Base-by-base conservation (phyloP, 345 rosid species). In the Chamaenerion angustifolium region DNA sequence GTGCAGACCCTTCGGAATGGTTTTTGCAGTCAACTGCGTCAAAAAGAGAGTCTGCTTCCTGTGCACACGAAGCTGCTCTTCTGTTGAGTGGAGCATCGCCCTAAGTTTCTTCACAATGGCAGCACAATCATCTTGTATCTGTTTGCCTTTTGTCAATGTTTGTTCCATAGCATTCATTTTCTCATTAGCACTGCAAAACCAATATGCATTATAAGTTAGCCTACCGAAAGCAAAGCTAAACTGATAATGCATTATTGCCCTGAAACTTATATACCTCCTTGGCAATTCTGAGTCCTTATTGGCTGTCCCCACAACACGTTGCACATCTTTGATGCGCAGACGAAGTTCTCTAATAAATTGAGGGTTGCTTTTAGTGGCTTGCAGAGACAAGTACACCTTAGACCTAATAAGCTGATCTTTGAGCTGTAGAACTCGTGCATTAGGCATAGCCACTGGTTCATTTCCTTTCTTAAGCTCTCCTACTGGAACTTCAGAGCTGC, bases 11-110 rank as follows among this genome's bases (percentile, higher is more conserved):
- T 87, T 92, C 12, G 98, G 94, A 59, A 92, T 68, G 10, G 98
- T 84, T 72, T 92, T 92, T 52, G 98, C 95, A n/a, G 98, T 84
- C 73, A 92, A 66, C 35, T 92, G 98, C 11, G 93, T 87, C 81
- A 92, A 80, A 76, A 84, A 87, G 78, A 82, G 65, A 59, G 85
- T 68, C 74, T 92, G 98, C 72, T 78, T 84, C 81, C 77, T 87
- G 61, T 92, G 96, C 64, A 77, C 93, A 25, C 88, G 88, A 13
- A 92, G 81, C 73, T 92, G 98, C 77, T 92, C 98, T 59, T 92
- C 98, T 21, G 86, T 73, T 23, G 90, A 82, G 58, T 87, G 98
- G 64, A 92, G 95, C 95, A 92, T 87, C 44, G 98, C 98, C 48
- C 93, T 82, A 37, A 92, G 90, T 70, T 92, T 92, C 72, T 82